Conservation (phyloP, 179 eudicot species). For the Beta macrorhiza region DNA sequence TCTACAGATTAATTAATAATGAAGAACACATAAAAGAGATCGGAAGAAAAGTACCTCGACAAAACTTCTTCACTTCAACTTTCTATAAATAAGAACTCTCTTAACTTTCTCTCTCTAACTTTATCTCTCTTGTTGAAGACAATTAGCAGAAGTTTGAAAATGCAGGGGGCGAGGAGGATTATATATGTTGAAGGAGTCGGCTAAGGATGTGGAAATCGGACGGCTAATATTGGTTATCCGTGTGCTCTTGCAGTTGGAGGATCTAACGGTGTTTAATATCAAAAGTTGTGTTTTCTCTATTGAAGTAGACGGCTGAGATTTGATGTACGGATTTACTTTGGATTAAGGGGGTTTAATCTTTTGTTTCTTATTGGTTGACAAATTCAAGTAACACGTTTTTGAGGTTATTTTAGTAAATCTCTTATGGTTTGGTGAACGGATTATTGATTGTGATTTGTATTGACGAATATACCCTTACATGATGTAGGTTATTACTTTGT, state of each 20-base stretch:
- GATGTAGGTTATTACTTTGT: too few relatives aligned
- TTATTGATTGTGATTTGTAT: neutral
- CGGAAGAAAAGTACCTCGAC: conserved; percentile 12
- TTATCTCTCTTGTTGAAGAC: neutral
- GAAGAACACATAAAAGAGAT: neutral
- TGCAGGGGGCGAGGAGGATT: neutral
- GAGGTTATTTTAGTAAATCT: neutral
- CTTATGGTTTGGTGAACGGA: neutral
- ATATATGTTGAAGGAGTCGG: conserved; percentile 25
- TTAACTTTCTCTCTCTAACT: conserved; percentile 3
- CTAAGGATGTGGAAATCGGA: conserved; percentile 21
- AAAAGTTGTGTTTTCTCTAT: conserved; percentile 43
- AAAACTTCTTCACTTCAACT: neutral
- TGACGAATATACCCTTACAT: neutral
- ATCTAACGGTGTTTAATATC: conserved; percentile 33
- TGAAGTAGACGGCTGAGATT: conserved; percentile 39
- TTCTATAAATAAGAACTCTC: neutral
- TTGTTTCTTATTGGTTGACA: conserved; percentile 9
- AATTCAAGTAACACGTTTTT: conserved; percentile 7
- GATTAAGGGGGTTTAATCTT: conserved; percentile 25
- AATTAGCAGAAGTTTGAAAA: neutral
- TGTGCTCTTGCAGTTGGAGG: conserved; percentile 24
- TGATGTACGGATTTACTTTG: conserved; percentile 3
- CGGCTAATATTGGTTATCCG: conserved; percentile 41
- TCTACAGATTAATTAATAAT: neutral